Evolutionary conservation across 495 filamentous ascomycete genomes (phyloP), one percentile per base, ranked within the genome.

Genomic region (Aspergillus baeticus): DNA sequence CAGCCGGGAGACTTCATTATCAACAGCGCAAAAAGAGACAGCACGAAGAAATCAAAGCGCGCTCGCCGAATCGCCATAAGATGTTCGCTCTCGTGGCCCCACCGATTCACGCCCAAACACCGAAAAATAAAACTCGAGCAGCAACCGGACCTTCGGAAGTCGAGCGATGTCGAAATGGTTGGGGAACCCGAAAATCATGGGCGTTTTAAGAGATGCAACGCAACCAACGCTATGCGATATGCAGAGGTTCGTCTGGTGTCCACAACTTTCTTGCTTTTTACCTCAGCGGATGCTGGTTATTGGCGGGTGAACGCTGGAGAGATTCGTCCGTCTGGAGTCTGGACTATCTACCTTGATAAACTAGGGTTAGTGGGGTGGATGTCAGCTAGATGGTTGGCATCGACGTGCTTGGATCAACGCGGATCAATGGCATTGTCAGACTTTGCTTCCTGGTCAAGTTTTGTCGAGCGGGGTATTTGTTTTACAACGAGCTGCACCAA

Each of bases 61-160:
- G 26, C 26, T 29, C 26, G 26, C 26, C 26, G 26, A 29, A 29
- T 65, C 41, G 54, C 63, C 63, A 64, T 58, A 51, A 34, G 41
- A 8, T 22, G 39, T 47, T 55, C 33, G 38, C 42, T 49, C 43
- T 41, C 39, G 47, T 57, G 5, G 51, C 62, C 54, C 56, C 62
- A 62, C 59, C 26, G 23, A 38, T 38, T 39, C 44, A 47, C 10
- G 47, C 34, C 26, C 34, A 41, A 52, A 54, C 33, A 42, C 26
- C 36, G 36, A 59, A 47, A 37, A 38, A 53, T 37, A 26, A 23
- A 18, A 18, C 26, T 18, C n/a, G 15, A 20, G 51, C 47, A 39
- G 58, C 29, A 47, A 45, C 36, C 53, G 49, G 55, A 38, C 43
- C 49, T 54, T 59, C 43, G 31, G 52, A 46, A 36, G 31, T 31